Percentiles rank a stretch among this genome's conserved stretches.
Conservation (phyloP, 129 eudicot genomes). For the Artemisia tridentata region DNA sequence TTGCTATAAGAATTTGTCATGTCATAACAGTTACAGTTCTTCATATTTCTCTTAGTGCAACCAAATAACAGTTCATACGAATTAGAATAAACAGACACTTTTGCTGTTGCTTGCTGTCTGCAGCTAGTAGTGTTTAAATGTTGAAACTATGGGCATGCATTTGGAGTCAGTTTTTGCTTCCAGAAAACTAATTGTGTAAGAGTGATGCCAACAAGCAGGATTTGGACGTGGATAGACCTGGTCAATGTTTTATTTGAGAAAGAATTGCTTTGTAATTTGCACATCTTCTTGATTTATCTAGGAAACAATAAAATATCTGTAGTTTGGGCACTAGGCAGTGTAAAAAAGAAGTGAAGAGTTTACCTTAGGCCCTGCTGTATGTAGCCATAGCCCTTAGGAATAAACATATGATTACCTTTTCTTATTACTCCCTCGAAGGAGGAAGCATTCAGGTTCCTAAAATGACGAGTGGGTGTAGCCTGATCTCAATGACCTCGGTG, state of each 20-base stretch:
- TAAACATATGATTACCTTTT: too few species aligned
- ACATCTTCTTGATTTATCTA: neutral
- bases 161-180: neutral
- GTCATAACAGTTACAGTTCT: too few species aligned
- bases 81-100: neutral
- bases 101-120: neutral
- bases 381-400: too few species aligned
- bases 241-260: neutral
- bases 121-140: constrained; percentile 1
- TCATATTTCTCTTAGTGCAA: neutral
- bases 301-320: neutral
- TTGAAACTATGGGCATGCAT: neutral
- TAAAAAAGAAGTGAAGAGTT: neutral
- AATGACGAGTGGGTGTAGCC: too few species aligned
- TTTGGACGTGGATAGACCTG: neutral
- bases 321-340: neutral
- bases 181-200: neutral
- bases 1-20: neutral
- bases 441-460: too few species aligned
- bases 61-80: constrained; percentile 4
- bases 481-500: too few species aligned
- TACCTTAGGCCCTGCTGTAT: too few species aligned
- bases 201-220: neutral
- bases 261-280: neutral
- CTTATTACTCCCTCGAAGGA: too few species aligned